Percentiles rank a stretch among this genome's conserved stretches.
phyloP scores from a whole-genome alignment of 2,329 filamentous ascomycete genomes.

The Penicillium sp. region DNA sequence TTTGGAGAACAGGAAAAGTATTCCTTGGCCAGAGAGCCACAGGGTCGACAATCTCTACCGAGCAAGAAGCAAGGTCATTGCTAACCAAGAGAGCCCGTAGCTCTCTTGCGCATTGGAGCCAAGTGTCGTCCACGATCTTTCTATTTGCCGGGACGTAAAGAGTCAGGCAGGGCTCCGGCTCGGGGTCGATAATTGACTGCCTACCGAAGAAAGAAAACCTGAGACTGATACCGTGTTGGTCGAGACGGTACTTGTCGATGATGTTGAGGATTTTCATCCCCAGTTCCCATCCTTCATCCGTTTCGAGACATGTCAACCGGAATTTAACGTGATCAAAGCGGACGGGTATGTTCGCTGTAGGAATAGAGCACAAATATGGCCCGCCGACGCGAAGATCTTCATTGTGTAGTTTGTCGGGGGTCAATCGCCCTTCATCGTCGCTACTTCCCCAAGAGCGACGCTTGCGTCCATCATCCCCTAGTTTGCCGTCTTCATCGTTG shows the following conservation, averaged over 20 bases:
- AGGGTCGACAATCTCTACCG: not conserved
- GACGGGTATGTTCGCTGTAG: constrained; percentile 5
- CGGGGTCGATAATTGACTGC: constrained; percentile 1
- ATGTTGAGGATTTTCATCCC: not conserved
- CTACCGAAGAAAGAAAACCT: constrained; percentile 1
- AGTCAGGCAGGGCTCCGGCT: constrained; percentile 1
- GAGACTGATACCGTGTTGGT: not conserved
- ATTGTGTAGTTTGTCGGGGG: constrained; percentile 1
- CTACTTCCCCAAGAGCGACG: constrained; percentile 1
- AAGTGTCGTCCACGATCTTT: not conserved
- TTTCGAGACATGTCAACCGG: constrained; percentile 1
- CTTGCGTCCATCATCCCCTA: constrained; percentile 2
- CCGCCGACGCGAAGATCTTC: constrained; percentile 3
- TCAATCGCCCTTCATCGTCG: constrained; percentile 2
- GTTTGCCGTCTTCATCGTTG: constrained; percentile 1
- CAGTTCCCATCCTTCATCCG: not conserved
- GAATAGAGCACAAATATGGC: constrained; percentile 5
- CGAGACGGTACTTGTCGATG: not conserved
- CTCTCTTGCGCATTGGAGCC: not conserved
- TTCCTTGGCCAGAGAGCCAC: not conserved
- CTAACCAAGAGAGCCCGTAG: not conserved
- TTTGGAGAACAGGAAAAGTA: not conserved
- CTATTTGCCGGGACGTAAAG: not conserved
- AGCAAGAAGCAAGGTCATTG: not conserved
- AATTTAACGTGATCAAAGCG: not conserved